phyloP scores from a whole-genome alignment of 1,284 basidiomycete genomes.

The Cryptococcus depauperatus region DNA sequence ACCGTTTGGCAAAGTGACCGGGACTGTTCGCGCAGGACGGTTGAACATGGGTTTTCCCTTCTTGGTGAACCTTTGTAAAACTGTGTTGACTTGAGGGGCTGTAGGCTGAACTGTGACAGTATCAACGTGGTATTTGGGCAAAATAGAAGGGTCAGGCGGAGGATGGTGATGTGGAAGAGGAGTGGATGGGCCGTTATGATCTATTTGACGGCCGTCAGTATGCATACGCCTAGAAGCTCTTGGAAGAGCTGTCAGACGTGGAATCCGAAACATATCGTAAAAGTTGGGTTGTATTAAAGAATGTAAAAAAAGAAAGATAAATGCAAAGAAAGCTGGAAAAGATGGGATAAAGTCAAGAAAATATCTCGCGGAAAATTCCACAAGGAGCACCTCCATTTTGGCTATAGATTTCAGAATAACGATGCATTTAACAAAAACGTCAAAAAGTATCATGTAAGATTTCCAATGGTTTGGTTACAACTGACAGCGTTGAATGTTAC shows the following conservation, averaged over 20 bases:
- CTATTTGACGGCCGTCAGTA: slow-evolving; percentile 24
- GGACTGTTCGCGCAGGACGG: slow-evolving; percentile 30
- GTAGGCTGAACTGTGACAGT: background rate
- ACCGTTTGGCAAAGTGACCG: slow-evolving; percentile 31
- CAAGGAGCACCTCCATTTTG: too few species aligned
- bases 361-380: too few species aligned
- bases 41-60: slow-evolving; percentile 28
- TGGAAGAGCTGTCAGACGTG: slow-evolving; percentile 10
- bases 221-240: slow-evolving; percentile 21
- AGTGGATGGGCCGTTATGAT: slow-evolving; percentile 18
- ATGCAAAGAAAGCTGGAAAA: too few species aligned
- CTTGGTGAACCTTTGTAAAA: background rate
- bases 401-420: too few species aligned
- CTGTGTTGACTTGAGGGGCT: slow-evolving; percentile 8
- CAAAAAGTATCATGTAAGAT: too few species aligned
- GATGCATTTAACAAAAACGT: too few species aligned
- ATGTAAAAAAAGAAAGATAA: background rate
- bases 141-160: background rate
- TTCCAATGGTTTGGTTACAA: too few species aligned
- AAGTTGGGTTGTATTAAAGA: background rate
- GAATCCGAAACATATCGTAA: slow-evolving; percentile 13
- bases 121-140: background rate
- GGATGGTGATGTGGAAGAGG: background rate
- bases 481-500: too few species aligned
- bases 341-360: too few species aligned